Base-by-base conservation (phyloP, 129 eudicot species). In the Tagetes patula region DNA sequence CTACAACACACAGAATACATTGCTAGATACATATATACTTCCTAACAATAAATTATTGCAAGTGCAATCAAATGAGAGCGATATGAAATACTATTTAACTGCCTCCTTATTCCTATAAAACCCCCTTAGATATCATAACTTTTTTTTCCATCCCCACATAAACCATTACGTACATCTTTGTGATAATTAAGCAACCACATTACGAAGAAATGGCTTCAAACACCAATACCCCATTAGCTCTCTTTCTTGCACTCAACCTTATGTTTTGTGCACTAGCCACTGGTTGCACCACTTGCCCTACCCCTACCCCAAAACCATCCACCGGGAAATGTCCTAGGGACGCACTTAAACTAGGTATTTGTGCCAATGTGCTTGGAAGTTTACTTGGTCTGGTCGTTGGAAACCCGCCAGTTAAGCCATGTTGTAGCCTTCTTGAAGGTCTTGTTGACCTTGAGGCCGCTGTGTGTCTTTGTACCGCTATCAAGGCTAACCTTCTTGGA, bases 391-490 rank as follows among this genome's bases (percentile, higher is more conserved):
- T 79, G 0, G 58, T 63, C 0, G 47, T 87, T 6, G 92, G 92
- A 2, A 76, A 71, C 49, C 89, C 92, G 10, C 81, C 87, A 5
- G 65, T 47, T 20, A 65, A 70, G 30, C 92, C 87, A 61, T 88
- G 96, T 32, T 88, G 96, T 71, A 72, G 78, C 40, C 84, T 88
- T 43, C 70, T 88, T 6, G 27, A 81, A 68, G 96, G 91, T 30
- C 83, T 85, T 30, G 82, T 65, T 39, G 88, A 85, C 54, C 87
- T 88, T 0, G 95, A 88, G 73, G 95, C 91, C 0, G 96, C 96
- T 0, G 66, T 84, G 4, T 89, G 96, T 77, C 89, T 89, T 34
- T 89, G 96, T 83, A 86, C 89, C 45, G 91, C 89, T 58, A 79
- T 89, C 13, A 84, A 83, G 67, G 89, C 89, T 12, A 86, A 86